Base-by-base conservation (phyloP, 192 early-diverging fungal genomes). In the Dispira simplex region DNA sequence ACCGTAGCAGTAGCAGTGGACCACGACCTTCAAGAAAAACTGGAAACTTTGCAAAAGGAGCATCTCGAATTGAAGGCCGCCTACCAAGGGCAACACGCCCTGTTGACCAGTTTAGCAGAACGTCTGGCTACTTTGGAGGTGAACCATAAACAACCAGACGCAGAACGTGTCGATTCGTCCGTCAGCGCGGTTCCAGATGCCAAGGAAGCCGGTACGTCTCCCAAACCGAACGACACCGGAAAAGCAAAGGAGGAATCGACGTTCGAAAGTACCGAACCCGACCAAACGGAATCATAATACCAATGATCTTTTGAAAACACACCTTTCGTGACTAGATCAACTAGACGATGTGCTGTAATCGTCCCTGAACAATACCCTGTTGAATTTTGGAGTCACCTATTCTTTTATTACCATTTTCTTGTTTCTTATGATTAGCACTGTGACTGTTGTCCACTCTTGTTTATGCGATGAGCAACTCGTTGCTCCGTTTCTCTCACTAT, bases 111-210 rank as follows among this genome's bases (percentile, higher is more conserved):
- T 11, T 46, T 62, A 43, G 44, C 23, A 12, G 59, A 44, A 14
- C 59, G 59, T n/a, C 59, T 62, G n/a, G 26, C 44, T 11, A 9
- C 59, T 10, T 21, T 62, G 18, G 59, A 62, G 43, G n/a, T 62
- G 39, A 18, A 20, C 59, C 59, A 62, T 12, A 14, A 62, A 5
- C 44, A 62, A n/a, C 44, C 46, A 45, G n/a, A 10, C 26, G 28
- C 20, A 18, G 10, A 25, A n/a, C 1, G 21, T 18, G 21, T 25
- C 20, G 18, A 20, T n/a, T 20, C 21, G 51, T 26, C 20, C 20
- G 10, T 26, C 8, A 26, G 26, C 20, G 10, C 51, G 18, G 18
- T 11, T 10, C 51, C 51, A 25, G 51, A 25, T 9, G 51, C 20
- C 51, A 53, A 20, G 20, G 18, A 20, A 11, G 20, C 51, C 18